Evolutionary conservation across 805 yeast species (phyloP), one percentile per base, ranked within the genome.

Genomic region (Yarrowia sp.): DNA sequence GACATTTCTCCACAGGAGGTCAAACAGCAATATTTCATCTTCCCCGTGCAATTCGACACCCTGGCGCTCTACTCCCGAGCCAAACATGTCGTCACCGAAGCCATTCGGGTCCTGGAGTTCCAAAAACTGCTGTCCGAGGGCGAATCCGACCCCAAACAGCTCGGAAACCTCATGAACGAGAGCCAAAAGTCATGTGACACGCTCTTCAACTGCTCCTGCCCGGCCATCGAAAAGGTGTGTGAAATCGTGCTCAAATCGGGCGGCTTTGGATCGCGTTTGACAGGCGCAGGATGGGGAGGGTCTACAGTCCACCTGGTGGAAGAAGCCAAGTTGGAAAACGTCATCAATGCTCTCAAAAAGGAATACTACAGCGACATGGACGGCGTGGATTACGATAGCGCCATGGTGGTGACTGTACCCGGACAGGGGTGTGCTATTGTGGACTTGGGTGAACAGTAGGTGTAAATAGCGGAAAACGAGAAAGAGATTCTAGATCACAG

Each of bases 241-340:
- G 67, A 73, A 9, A 82, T 88, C 64, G 91, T 90, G 3, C 74
- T 79, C 47, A 74, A 70, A 1, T 80, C 83, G 69, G 92, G 92
- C 3, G 80, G 90, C 0, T 80, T 76, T 69, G 92, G 92, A 17
- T 85, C 90, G 0, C 80, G 93, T 67, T 82, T 87, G n/a, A 88
- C 92, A 10, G 93, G 92, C 34, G 92, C 93, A 19, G 93, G 93
- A 4, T 88, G 87, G 83, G 92, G 92, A 40, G 92, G 92, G 7
- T 85, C 87, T 38, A 81, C 89, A 0, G 89, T 88, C n/a, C 90
- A 87, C 73, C 76, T 88, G 68, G 84, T 88, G 12, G 77, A 83
- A 3, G 77, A 78, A 5, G 80, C 80, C 69, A 81, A 79, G 69
- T 77, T 83, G 12, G 74, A 73, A 0, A 66, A 66, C 2, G 79